Conservation (phyloP, 805 yeast genomes). For the Starmerella floris region DNA sequence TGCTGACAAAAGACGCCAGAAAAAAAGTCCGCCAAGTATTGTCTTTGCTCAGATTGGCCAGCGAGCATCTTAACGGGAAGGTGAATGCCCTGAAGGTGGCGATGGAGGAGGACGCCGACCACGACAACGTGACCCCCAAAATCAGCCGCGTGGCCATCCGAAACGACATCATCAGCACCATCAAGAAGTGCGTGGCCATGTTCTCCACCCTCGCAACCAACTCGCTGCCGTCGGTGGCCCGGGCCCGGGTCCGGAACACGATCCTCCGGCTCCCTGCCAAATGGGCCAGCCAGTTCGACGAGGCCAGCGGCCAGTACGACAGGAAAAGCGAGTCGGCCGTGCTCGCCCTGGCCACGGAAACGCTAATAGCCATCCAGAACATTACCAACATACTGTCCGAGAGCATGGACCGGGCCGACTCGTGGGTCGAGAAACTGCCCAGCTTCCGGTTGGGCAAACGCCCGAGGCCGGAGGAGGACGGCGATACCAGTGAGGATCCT, state of each 20-base stretch:
- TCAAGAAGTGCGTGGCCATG: slow-evolving; percentile 72
- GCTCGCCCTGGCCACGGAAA: slow-evolving; percentile 72
- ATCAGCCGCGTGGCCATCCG: slow-evolving; percentile 35
- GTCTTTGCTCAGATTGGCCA: slow-evolving; percentile 18
- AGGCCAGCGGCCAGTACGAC: background rate
- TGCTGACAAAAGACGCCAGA: slow-evolving; percentile 31
- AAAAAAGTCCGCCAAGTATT: slow-evolving; percentile 16
- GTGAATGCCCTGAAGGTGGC: slow-evolving; percentile 19
- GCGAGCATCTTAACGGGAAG: slow-evolving; percentile 19
- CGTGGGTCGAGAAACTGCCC: slow-evolving; percentile 41
- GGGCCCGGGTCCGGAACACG: slow-evolving; percentile 67
- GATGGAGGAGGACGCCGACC: slow-evolving; percentile 19
- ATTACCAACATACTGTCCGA: slow-evolving; percentile 76
- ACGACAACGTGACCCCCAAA: slow-evolving; percentile 20
- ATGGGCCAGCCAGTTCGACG: slow-evolving; percentile 40
- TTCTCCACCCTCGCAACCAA: slow-evolving; percentile 75
- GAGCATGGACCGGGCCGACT: slow-evolving; percentile 71
- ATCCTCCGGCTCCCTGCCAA: slow-evolving; percentile 61
- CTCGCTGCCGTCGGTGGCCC: slow-evolving; percentile 62
- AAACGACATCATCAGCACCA: slow-evolving; percentile 74
- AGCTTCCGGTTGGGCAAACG: slow-evolving; percentile 19
- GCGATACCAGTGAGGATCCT: too few species aligned
- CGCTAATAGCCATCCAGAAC: slow-evolving; percentile 72
- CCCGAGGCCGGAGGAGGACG: slow-evolving; percentile 6
- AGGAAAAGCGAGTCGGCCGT: slow-evolving; percentile 49